Conservation (phyloP, 2,329 filamentous ascomycete genomes). For the Fusarium vanettenii region DNA sequence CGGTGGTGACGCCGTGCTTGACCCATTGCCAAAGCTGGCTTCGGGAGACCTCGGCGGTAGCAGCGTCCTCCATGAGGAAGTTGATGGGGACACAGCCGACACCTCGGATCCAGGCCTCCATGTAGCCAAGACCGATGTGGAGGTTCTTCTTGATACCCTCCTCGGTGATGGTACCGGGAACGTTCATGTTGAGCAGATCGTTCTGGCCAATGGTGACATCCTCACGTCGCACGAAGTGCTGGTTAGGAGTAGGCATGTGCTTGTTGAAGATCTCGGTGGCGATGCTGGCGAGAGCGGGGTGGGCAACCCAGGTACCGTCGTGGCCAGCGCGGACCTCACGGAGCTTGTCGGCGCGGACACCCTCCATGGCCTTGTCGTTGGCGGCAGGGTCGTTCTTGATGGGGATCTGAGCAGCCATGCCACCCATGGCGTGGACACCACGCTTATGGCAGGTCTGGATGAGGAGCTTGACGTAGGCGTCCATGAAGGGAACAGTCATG, state of each 20-base stretch:
- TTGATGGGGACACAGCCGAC: slow-evolving; percentile 98
- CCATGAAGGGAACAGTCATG: slow-evolving; percentile 99
- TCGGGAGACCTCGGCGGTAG: slow-evolving; percentile 94
- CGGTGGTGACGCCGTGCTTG: slow-evolving; percentile 76
- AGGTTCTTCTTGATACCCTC: slow-evolving; percentile 97
- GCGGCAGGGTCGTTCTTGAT: slow-evolving; percentile 94
- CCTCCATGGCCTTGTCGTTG: slow-evolving; percentile 95
- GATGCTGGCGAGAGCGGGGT: slow-evolving; percentile 90
- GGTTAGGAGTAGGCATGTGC: slow-evolving; percentile 98
- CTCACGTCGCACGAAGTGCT: slow-evolving; percentile 90
- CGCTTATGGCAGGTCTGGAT: slow-evolving; percentile 98
- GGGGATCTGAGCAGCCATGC: slow-evolving; percentile 98
- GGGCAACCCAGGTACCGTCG: slow-evolving; percentile 97
- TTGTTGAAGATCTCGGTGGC: slow-evolving; percentile 96
- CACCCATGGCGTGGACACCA: slow-evolving; percentile 98
- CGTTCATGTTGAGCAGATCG: slow-evolving; percentile 97
- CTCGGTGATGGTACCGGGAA: slow-evolving; percentile 91
- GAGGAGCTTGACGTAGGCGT: slow-evolving; percentile 92
- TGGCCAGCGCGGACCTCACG: slow-evolving; percentile 95
- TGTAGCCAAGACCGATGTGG: slow-evolving; percentile 95
- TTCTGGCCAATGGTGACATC: slow-evolving; percentile 88
- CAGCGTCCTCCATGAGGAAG: slow-evolving; percentile 98
- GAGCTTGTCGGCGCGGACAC: slow-evolving; percentile 93
- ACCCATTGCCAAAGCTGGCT: slow-evolving; percentile 98
- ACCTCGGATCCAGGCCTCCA: slow-evolving; percentile 97